These are phyloP conservation scores for Volvox africanus DNA, from an alignment of 139 green algal genomes.

Conservation along the genomic window DNA sequence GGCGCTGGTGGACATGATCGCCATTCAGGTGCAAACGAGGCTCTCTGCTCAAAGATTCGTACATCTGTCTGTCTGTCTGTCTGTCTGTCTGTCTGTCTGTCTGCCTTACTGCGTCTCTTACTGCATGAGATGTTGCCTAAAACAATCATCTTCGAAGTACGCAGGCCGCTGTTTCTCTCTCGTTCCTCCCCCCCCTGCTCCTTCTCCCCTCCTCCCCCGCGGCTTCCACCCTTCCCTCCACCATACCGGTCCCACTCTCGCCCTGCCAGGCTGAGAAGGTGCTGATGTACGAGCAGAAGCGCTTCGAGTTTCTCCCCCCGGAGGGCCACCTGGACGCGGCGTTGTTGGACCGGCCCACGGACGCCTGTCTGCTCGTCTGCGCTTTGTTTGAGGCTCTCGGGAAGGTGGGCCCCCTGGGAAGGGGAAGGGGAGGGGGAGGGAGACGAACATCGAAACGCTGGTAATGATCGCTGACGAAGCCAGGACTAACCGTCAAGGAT, in stretches of 20 bases:
- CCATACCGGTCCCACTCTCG: background rate
- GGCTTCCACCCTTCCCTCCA: background rate
- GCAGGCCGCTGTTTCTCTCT: background rate
- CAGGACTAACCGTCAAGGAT: too few species aligned
- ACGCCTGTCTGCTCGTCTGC: conserved; percentile 60
- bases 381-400: conserved; percentile 56
- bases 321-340: conserved; percentile 41
- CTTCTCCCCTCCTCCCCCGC: background rate
- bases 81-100: background rate
- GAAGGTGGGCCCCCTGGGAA: background rate
- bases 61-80: background rate
- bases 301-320: conserved; percentile 69
- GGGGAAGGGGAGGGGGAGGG: too few species aligned
- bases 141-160: background rate
- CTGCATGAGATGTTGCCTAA: too few species aligned
- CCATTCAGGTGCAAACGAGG: conserved; percentile 59
- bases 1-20: conserved; percentile 60
- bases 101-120: background rate
- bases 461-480: too few species aligned
- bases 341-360: conserved; percentile 70
- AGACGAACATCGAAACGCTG: too few species aligned
- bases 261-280: conserved; percentile 60
- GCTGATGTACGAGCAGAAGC: conserved; percentile 68
- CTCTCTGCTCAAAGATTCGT: too few species aligned
- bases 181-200: background rate